Percentiles rank a stretch among this genome's conserved stretches.
phyloP scores from a whole-genome alignment of 192 early-diverging fungal species.

The Coemansia sp. region DNA sequence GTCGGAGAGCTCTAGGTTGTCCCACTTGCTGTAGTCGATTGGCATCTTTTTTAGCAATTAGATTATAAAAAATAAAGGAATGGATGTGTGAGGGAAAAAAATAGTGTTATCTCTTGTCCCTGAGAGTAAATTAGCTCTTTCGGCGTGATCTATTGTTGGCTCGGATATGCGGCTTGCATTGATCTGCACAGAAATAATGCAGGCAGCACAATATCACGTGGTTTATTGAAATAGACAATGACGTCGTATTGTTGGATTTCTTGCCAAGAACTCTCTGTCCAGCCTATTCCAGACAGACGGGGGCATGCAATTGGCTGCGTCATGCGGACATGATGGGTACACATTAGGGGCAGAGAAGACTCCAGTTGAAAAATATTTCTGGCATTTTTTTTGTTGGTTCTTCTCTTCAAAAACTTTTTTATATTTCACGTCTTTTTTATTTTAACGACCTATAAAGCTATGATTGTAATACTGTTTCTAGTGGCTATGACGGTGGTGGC shows the following conservation, averaged over 20 bases:
- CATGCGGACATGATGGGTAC: not conserved
- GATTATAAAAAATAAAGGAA: not conserved
- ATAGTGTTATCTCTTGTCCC: not conserved
- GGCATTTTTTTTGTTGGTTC: not conserved
- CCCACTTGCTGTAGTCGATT: constrained; percentile 94
- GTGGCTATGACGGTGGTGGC: constrained; percentile 38
- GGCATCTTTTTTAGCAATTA: constrained; percentile 29
- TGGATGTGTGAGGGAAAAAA: not conserved
- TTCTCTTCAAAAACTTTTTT: not conserved
- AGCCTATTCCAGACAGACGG: not conserved
- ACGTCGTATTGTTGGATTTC: not conserved
- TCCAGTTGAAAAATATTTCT: no score
- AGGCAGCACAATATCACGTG: not conserved
- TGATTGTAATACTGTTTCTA: constrained; percentile 50
- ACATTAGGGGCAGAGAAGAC: not conserved
- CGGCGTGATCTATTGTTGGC: not conserved
- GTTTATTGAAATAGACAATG: not conserved
- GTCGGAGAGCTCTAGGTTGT: constrained; percentile 93
- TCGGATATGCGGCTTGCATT: constrained; percentile 1
- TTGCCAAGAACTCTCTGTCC: not conserved
- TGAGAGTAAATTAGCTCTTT: no score
- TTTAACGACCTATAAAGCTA: not conserved
- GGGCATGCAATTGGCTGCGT: not conserved
- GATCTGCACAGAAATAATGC: not conserved
- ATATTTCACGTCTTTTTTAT: not conserved